Conservation (phyloP, 2,329 filamentous ascomycete genomes). For the Tothia fuscella region DNA sequence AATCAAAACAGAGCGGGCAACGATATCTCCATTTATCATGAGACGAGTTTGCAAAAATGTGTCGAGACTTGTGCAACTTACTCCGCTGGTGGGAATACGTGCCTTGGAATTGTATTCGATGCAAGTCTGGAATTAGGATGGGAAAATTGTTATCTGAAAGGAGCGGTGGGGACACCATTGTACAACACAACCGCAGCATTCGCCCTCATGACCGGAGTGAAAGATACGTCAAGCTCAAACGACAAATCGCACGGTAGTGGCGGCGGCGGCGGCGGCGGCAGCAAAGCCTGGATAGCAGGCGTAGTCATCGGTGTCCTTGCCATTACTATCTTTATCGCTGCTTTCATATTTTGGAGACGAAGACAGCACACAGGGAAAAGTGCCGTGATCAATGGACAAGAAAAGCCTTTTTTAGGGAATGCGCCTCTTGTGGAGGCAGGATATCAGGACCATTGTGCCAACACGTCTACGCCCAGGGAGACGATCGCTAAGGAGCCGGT, state of each 20-base stretch:
- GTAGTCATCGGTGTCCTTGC: neutral
- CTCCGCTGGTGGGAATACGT: neutral
- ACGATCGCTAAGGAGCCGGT: neutral
- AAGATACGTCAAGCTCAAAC: neutral
- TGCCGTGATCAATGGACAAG: neutral
- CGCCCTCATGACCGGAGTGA: neutral
- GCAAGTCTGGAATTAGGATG: slow-evolving; percentile 1
- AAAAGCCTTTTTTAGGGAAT: neutral
- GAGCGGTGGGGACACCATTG: neutral
- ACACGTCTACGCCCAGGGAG: neutral
- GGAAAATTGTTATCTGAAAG: slow-evolving; percentile 2
- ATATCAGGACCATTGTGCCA: neutral
- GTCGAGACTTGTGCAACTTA: slow-evolving; percentile 1
- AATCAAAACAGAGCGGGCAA: slow-evolving; percentile 3
- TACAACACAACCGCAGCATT: slow-evolving; percentile 1
- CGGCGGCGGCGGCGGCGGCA: neutral
- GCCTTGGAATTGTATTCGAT: neutral
- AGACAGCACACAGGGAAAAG: neutral
- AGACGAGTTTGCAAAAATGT: slow-evolving; percentile 1
- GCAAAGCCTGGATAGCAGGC: slow-evolving; percentile 1
- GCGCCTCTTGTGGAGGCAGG: neutral
- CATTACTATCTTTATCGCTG: neutral
- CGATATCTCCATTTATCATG: slow-evolving; percentile 1
- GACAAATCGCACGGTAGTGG: neutral
- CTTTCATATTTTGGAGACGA: neutral